Conservation (phyloP, 2,329 filamentous ascomycete genomes). For the Alternaria sp. region DNA sequence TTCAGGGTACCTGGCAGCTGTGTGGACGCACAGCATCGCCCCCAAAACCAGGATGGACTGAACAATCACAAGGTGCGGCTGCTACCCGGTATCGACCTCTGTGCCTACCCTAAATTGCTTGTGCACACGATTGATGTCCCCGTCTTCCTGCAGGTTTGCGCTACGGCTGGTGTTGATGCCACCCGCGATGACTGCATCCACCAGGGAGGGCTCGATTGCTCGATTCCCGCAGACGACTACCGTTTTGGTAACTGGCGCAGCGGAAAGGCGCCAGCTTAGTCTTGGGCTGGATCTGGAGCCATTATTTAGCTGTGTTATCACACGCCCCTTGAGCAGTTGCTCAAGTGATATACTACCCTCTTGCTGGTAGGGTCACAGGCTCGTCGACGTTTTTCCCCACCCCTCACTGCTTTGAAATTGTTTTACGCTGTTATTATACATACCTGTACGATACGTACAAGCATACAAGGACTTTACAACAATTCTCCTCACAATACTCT, state of each 20-base stretch:
- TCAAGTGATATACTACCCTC: conserved; percentile 43
- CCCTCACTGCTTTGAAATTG: conserved; percentile 18
- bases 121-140: conserved; percentile 41
- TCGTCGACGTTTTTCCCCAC: conserved; percentile 17
- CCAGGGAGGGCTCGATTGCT: conserved; percentile 27
- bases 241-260: conserved; percentile 39
- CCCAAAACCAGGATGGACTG: conserved; percentile 34
- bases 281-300: conserved; percentile 41
- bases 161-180: conserved; percentile 28
- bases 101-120: conserved; percentile 37
- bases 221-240: conserved; percentile 42
- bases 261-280: conserved; percentile 37
- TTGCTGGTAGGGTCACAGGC: conserved; percentile 29
- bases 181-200: conserved; percentile 39
- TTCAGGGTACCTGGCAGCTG: conserved; percentile 33
- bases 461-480: conserved; percentile 13
- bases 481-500: conserved; percentile 9
- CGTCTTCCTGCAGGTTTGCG: conserved; percentile 22
- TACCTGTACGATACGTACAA: conserved; percentile 18
- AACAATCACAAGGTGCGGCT: conserved; percentile 37
- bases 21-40: conserved; percentile 29
- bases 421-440: conserved; percentile 6
- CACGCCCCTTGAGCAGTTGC: conserved; percentile 35
- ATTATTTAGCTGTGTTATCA: conserved; percentile 45
- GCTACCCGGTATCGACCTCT: conserved; percentile 36